Conservation (phyloP, 2,329 filamentous ascomycete species). For the Epicoccum nigrum region DNA sequence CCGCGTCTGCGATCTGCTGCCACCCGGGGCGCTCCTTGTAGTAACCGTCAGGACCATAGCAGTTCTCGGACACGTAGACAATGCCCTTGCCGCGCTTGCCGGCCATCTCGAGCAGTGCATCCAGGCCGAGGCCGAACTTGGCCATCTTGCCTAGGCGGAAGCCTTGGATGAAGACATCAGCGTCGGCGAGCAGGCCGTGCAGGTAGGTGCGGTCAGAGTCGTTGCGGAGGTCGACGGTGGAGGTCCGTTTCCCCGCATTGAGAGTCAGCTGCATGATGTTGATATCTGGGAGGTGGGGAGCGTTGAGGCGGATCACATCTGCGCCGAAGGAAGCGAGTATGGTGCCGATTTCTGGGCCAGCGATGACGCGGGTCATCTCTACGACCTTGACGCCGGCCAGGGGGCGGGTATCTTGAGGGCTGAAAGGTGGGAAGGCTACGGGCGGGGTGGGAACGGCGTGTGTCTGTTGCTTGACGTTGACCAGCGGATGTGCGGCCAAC, state of each 20-base stretch:
- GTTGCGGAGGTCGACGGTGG: constrained; percentile 53
- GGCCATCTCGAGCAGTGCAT: constrained; percentile 51
- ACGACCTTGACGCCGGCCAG: constrained; percentile 51
- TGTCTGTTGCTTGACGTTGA: constrained; percentile 47
- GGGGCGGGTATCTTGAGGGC: constrained; percentile 33
- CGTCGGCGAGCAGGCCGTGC: constrained; percentile 51
- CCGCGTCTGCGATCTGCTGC: constrained; percentile 56
- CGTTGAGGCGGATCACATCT: constrained; percentile 52
- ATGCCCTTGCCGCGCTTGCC: constrained; percentile 52
- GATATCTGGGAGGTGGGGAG: constrained; percentile 44
- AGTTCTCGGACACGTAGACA: constrained; percentile 59
- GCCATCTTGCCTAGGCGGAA: constrained; percentile 56
- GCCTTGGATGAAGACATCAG: constrained; percentile 60
- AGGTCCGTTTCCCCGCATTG: constrained; percentile 52
- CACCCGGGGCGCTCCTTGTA: constrained; percentile 56
- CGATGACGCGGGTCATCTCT: constrained; percentile 50
- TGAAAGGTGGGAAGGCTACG: constrained; percentile 40
- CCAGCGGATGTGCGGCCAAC: constrained; percentile 51
- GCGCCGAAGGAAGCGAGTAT: constrained; percentile 51
- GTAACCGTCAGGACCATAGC: constrained; percentile 57
- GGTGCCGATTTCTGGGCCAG: constrained; percentile 48
- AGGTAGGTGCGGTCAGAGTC: constrained; percentile 38
- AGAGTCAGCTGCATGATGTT: constrained; percentile 46
- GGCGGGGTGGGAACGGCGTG: constrained; percentile 36
- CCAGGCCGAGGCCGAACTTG: constrained; percentile 50